Evolutionary conservation across 2,329 filamentous ascomycete species (phyloP).

Genomic region (Phialophora tarda): DNA sequence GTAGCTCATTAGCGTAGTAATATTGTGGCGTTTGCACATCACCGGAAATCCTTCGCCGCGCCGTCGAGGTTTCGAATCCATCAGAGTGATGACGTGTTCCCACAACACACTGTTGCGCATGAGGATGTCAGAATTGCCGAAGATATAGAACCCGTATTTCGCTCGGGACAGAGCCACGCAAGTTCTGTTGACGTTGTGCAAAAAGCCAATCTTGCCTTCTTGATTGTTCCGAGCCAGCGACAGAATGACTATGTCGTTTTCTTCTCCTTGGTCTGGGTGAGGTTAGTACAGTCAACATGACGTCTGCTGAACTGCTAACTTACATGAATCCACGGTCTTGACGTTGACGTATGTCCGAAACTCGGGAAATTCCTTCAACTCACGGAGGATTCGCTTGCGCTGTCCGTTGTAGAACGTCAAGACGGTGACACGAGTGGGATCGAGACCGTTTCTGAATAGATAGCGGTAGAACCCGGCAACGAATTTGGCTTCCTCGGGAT

Average conservation of each 20-base stretch:
- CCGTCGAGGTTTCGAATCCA: slow-evolving; percentile 46
- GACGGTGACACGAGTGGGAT: slow-evolving; percentile 70
- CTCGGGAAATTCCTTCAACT: slow-evolving; percentile 51
- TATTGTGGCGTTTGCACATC: slow-evolving; percentile 65
- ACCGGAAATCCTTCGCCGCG: slow-evolving; percentile 65
- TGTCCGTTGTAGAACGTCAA: slow-evolving; percentile 91
- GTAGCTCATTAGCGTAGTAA: slow-evolving; percentile 56
- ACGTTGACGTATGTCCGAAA: slow-evolving; percentile 62
- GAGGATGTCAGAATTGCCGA: slow-evolving; percentile 71
- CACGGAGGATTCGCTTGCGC: slow-evolving; percentile 65
- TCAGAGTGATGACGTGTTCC: slow-evolving; percentile 55
- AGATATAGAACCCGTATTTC: slow-evolving; percentile 79
- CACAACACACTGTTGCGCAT: slow-evolving; percentile 57
- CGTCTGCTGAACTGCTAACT: not conserved
- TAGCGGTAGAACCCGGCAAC: slow-evolving; percentile 74
- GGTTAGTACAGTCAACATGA: slow-evolving; percentile 6
- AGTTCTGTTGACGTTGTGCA: slow-evolving; percentile 67
- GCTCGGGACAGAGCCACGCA: slow-evolving; percentile 73
- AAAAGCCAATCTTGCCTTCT: slow-evolving; percentile 69
- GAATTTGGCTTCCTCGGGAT: slow-evolving; percentile 76
- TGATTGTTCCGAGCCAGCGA: slow-evolving; percentile 77
- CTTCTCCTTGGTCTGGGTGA: slow-evolving; percentile 70
- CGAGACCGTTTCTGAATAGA: slow-evolving; percentile 70
- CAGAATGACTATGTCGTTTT: slow-evolving; percentile 81
- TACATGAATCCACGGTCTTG: slow-evolving; percentile 78